Percentiles rank a stretch among this genome's conserved stretches.
Conservation (phyloP, 73 alveolate genomes). For the Paramecium biaurelia region DNA sequence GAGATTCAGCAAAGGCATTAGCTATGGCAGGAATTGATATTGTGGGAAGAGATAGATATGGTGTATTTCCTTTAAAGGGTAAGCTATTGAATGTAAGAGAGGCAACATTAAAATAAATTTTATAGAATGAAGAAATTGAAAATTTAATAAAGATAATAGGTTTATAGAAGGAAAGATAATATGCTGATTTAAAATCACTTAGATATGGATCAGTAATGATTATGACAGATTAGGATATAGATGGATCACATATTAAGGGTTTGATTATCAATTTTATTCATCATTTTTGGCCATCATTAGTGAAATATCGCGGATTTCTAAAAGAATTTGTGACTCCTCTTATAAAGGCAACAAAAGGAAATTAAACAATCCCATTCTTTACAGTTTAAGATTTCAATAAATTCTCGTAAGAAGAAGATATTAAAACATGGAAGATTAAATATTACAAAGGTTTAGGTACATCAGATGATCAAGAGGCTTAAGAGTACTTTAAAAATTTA, state of each 20-base stretch:
- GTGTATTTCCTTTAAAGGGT: constrained; percentile 99
- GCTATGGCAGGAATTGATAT: constrained; percentile 99
- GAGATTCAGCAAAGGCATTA: constrained; percentile 99
- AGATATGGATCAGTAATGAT: constrained; percentile 94
- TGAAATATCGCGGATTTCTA: constrained; percentile 93
- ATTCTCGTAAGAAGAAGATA: constrained; percentile 78
- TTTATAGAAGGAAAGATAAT: constrained; percentile 89
- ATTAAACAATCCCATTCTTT: constrained; percentile 82
- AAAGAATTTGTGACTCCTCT: constrained; percentile 99
- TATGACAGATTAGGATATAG: constrained; percentile 99
- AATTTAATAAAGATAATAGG: constrained; percentile 97
- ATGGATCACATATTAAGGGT: constrained; percentile 99
- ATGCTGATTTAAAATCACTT: constrained; percentile 80
- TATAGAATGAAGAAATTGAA: constrained; percentile 96
- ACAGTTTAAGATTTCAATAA: constrained; percentile 97
- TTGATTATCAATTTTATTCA: constrained; percentile 97
- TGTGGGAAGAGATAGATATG: constrained; percentile 97
- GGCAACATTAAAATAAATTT: constrained; percentile 87
- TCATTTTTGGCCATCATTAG: constrained; percentile 98
- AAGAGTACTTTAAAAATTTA: constrained; percentile 96
- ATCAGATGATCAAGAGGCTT: constrained; percentile 98
- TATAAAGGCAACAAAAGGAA: constrained; percentile 92
- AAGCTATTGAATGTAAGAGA: constrained; percentile 99
- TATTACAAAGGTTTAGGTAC: constrained; percentile 99
- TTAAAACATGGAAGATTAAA: constrained; percentile 93